Evolutionary conservation across 2,329 filamentous ascomycete genomes (phyloP), one percentile per base, ranked within the genome.

Genomic region (Arthroderma sp.): DNA sequence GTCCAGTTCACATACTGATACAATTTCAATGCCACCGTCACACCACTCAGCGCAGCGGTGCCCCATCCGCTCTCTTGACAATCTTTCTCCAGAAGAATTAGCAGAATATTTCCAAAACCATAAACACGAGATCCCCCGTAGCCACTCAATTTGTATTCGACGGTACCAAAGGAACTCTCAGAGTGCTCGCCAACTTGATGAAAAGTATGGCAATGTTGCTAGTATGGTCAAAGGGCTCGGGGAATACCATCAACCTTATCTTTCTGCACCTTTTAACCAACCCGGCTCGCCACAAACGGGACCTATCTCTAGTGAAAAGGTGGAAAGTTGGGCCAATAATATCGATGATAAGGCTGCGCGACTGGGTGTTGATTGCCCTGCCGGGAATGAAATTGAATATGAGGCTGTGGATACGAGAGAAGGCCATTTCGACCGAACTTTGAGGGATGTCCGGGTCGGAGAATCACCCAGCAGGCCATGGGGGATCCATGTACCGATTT

Each of bases 211-310:
- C 52, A 89, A 82, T 60, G 70, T 95, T 37, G 86, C 85, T 53
- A 93, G 78, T 65, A 95, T 96, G 89, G 93, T 96, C 49, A 82
- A 91, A 61, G 86, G 86, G 6, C 70, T 96, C 34, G 85, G 87
- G 40, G 77, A 81, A 51, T 85, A 93, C 54, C 89, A 96, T 59
- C 83, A 91, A 59, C 81, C 85, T 4, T 86, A 91, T 77, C 69
- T 95, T 29, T 84, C 84, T 1, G 70, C 74, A 34, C 67, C 70
- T 4, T 70, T 61, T 22, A 59, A 73, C 40, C 53, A 48, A 27
- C 46, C 39, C 10, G 42, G 43, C 58, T 53, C 43, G 54, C 54
- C 48, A 10, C 53, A 47, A 22, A 22, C 15, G 1, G 29, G 40
- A 45, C 67, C 66, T 40, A 66, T 63, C 9, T 80, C 81, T 5